Percentiles rank a stretch among this genome's conserved stretches.
Conservation (phyloP, 257 asterid genomes). For the Fraxinus cuspidata region DNA sequence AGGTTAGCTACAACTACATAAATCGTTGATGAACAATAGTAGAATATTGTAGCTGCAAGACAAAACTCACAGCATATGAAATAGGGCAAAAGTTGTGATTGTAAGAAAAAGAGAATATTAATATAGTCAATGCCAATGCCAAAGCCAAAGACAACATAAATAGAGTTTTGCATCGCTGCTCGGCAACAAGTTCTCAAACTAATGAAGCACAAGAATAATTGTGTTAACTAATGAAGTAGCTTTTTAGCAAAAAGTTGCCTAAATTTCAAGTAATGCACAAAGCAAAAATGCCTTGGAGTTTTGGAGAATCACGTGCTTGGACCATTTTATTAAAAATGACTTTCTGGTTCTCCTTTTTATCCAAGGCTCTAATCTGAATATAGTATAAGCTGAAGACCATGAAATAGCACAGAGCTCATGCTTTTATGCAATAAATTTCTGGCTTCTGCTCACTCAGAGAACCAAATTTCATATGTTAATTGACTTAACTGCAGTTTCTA, state of each 20-base stretch:
- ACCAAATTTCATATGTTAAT: background rate
- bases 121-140: background rate
- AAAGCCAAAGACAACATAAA: background rate
- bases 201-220: background rate
- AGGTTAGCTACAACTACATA: background rate
- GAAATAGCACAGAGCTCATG: background rate
- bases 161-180: background rate
- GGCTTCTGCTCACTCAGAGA: background rate
- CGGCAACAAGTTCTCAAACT: background rate
- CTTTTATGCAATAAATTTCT: constrained; percentile 3
- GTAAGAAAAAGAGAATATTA: background rate
- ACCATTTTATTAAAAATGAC: background rate
- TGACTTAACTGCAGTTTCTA: background rate
- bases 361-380: constrained; percentile 1
- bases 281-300: background rate
- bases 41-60: background rate
- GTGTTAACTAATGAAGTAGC: background rate
- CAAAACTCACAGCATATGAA: background rate
- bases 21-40: background rate
- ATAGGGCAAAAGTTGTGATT: background rate
- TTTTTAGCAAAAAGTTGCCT: background rate
- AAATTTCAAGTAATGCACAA: background rate
- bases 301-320: background rate
- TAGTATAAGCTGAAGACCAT: background rate
- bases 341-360: background rate